phyloP scores from a whole-genome alignment of 306 rosid genomes.

The Rosa chinensis region DNA sequence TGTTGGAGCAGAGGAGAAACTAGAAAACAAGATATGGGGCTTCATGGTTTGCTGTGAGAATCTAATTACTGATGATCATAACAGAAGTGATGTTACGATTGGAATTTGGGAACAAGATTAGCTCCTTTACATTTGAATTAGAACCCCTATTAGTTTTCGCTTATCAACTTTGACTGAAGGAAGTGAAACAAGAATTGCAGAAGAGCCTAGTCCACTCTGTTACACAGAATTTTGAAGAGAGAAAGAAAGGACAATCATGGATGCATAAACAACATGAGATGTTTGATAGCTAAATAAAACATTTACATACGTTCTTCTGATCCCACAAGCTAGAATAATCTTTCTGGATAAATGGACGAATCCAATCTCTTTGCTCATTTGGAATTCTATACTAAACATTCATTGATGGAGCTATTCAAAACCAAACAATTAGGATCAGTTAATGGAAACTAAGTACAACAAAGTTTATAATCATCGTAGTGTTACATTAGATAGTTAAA shows the following conservation, averaged over 20 bases:
- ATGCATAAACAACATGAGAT: not conserved
- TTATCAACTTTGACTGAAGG: not conserved
- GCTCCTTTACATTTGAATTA: too few species aligned
- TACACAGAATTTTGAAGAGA: not conserved
- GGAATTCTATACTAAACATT: not conserved
- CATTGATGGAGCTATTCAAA: not conserved
- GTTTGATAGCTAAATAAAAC: not conserved
- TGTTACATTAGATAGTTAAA: slow-evolving; percentile 36
- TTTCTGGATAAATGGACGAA: not conserved
- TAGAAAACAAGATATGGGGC: not conserved
- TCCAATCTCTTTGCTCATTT: not conserved
- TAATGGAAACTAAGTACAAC: not conserved
- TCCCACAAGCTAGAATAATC: not conserved
- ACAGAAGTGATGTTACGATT: not conserved
- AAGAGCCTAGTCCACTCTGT: not conserved
- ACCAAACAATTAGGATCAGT: slow-evolving; percentile 9
- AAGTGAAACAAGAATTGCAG: not conserved
- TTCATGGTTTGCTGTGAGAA: not conserved
- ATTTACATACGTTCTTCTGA: not conserved
- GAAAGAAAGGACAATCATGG: not conserved
- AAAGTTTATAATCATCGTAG: slow-evolving; percentile 25
- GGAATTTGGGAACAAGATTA: too few species aligned
- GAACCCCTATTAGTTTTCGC: not conserved
- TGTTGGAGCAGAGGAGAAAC: not conserved
- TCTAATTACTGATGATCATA: not conserved